Evolutionary conservation across 768 basidiomycete genomes (phyloP), one percentile per base, ranked within the genome.

Genomic region (Podaxis sp.): DNA sequence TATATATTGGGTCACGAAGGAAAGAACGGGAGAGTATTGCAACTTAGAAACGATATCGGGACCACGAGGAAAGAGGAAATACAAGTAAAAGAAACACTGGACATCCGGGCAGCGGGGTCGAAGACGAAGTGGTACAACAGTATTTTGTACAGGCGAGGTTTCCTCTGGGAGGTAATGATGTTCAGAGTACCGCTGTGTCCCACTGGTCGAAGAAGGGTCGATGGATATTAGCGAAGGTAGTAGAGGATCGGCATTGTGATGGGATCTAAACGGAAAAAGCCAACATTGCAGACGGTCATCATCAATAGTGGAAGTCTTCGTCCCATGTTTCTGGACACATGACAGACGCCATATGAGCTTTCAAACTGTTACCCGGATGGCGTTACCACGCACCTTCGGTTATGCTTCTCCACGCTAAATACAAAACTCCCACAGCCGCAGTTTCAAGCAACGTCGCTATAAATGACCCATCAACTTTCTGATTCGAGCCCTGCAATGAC

Each of bases 361-460:
- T 37, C 12, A n/a, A 63, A 55, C 37, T 48, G n/a, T 5, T 22
- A 52, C n/a, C n/a, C 44, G n/a, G 15, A 0, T 33, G 57, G 36
- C 17, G 10, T 38, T 20, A 17, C 48, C 15, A 77, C 84, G 55
- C 62, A 88, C 92, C 91, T 86, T 96, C 94, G 17, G 94, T 95
- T 62, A 95, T 93, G 72, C 88, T 88, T 74, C 80, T 80, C 95
- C 95, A 96, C n/a, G 85, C 93, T 15, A 87, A 71, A 72, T 85
- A 95, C 20, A 96, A 65, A 3, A 84, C 75, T 11, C 78, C 82
- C 1, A 96, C 85, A 0, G 90, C 76, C 0, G 83, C 87, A 0
- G 92, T 92, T 71, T 96, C 93, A 51, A 96, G 78, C 4, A 95
- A 57, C 0, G 96, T 96, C 1, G 92, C 89, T 26, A 97, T 72